A percentile compares a stretch with the other conserved stretches of the same genome.
Conservation (phyloP, 2,329 filamentous ascomycete species). For the Phyllosticta ampelicida region DNA sequence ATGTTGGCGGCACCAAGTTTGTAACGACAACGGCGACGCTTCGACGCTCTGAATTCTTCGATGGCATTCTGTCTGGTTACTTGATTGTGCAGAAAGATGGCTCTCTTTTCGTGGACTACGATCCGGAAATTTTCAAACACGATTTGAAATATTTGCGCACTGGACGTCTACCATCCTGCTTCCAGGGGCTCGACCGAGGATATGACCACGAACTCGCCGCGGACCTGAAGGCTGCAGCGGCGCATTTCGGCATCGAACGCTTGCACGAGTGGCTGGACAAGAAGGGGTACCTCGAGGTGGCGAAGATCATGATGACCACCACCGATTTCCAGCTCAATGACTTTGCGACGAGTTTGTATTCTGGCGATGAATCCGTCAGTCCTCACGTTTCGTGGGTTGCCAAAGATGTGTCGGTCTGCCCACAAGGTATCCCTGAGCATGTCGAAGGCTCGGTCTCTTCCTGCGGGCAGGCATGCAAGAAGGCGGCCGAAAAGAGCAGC, state of each 20-base stretch:
- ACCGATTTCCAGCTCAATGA: background rate
- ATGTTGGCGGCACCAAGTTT: background rate
- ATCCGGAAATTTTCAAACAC: slow-evolving; percentile 25
- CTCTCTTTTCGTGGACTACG: slow-evolving; percentile 28
- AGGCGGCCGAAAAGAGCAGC: background rate
- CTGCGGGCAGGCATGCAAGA: background rate
- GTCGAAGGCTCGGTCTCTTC: background rate
- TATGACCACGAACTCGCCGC: slow-evolving; percentile 22
- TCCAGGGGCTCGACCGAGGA: background rate
- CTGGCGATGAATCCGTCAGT: background rate
- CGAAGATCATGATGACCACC: background rate
- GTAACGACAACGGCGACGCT: background rate
- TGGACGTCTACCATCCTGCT: background rate
- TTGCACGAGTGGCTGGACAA: slow-evolving; percentile 22
- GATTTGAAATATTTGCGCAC: slow-evolving; percentile 26
- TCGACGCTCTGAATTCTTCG: background rate
- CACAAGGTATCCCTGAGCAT: background rate
- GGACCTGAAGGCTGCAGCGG: slow-evolving; percentile 21
- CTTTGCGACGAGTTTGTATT: background rate
- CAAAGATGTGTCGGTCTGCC: background rate
- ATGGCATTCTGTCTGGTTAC: background rate
- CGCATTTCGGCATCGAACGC: slow-evolving; percentile 21
- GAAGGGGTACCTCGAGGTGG: slow-evolving; percentile 15
- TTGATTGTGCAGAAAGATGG: slow-evolving; percentile 16
- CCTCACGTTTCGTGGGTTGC: background rate